phyloP scores from a whole-genome alignment of 345 rosid species.

The Lagerstroemia speciosa region DNA sequence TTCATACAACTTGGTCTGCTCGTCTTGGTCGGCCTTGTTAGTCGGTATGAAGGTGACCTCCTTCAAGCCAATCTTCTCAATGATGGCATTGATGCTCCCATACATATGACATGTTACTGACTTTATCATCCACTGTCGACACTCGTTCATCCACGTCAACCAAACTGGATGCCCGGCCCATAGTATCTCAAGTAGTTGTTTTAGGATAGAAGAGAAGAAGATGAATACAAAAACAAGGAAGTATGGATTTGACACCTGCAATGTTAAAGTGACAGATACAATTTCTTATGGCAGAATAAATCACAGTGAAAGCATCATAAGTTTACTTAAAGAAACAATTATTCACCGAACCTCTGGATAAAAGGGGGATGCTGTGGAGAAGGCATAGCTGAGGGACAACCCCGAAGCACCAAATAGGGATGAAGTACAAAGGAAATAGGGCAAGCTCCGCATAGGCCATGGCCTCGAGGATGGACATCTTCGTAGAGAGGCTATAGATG shows the following conservation, averaged over 20 bases:
- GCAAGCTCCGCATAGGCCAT: conserved; percentile 19
- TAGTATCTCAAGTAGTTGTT: conserved; percentile 22
- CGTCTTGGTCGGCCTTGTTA: conserved; percentile 19
- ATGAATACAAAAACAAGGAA: conserved; percentile 16
- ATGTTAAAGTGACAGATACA: too few relatives aligned
- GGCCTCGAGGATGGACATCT: conserved; percentile 19
- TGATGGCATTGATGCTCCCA: conserved; percentile 25
- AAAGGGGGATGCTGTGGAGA: conserved; percentile 24
- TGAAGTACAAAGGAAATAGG: conserved; percentile 10
- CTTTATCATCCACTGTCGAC: conserved; percentile 35
- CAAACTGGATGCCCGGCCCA: conserved; percentile 13
- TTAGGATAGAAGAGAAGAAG: conserved; percentile 14
- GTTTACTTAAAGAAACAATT: not conserved
- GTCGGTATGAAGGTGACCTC: conserved; percentile 36
- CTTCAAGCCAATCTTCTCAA: conserved; percentile 18
- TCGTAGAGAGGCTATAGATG: conserved; percentile 20
- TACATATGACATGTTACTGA: conserved; percentile 15
- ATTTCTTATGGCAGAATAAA: too few relatives aligned
- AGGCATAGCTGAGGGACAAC: conserved; percentile 36
- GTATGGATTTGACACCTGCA: conserved; percentile 22
- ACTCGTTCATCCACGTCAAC: conserved; percentile 19
- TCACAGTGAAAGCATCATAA: too few relatives aligned
- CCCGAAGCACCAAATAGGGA: conserved; percentile 27
- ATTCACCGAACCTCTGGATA: conserved; percentile 27
- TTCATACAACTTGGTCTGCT: conserved; percentile 18